phyloP scores from a whole-genome alignment of 306 rosid genomes.

The Acacia acuminata region DNA sequence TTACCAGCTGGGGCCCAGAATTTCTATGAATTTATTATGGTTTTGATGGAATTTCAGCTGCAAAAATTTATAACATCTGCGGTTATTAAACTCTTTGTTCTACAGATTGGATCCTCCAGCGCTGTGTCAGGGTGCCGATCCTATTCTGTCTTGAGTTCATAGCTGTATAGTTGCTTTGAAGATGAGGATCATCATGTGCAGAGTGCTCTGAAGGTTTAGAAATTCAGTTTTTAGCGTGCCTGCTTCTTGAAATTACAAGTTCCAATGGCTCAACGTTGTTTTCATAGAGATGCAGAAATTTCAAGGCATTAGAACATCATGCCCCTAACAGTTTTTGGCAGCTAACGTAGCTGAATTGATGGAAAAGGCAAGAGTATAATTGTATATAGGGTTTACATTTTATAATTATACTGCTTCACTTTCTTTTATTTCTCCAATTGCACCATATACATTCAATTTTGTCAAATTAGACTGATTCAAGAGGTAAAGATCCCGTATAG shows the following conservation, averaged over 20 bases:
- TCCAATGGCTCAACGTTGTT: not conserved
- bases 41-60: not conserved
- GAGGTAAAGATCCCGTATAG: not conserved
- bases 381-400: not conserved
- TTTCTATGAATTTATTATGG: not conserved
- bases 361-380: not conserved
- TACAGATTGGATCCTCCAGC: conserved; percentile 55
- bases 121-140: conserved; percentile 48
- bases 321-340: not conserved
- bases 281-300: not conserved
- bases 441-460: not conserved
- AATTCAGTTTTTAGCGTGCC: not conserved
- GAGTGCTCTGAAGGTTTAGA: not conserved
- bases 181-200: conserved; percentile 21
- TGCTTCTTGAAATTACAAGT: not conserved
- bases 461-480: not conserved
- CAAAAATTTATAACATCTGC: not conserved
- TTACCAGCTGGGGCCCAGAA: not conserved
- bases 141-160: conserved; percentile 49
- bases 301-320: not conserved
- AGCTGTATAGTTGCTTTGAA: conserved; percentile 8
- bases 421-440: not conserved
- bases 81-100: not conserved
- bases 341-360: not conserved
- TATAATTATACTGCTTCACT: not conserved